Conservation (phyloP, 2,329 filamentous ascomycete species). For the Cladobotryum mycophilum region DNA sequence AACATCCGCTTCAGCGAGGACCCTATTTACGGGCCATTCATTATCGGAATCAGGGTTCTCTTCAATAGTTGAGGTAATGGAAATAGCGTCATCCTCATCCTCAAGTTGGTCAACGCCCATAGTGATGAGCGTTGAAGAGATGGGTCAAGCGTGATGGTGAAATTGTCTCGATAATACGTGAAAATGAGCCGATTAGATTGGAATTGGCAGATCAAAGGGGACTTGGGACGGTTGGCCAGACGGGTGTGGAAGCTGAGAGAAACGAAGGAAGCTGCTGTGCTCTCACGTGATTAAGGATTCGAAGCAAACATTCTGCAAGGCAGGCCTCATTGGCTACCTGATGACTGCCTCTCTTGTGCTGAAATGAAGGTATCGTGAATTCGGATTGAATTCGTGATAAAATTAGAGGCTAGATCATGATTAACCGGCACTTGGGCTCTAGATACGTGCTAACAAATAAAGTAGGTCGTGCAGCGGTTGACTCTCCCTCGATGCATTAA, state of each 20-base stretch:
- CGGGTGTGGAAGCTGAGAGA: background rate
- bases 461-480: no score
- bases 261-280: no score
- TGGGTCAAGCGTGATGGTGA: background rate
- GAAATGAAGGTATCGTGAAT: no score
- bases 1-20: constrained; percentile 41
- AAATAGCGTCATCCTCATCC: constrained; percentile 21
- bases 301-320: no score
- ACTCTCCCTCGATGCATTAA: no score
- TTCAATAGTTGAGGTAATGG: constrained; percentile 28
- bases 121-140: background rate
- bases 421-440: no score
- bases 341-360: no score
- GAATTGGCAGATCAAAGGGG: background rate
- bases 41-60: constrained; percentile 31
- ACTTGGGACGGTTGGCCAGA: background rate
- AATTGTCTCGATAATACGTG: background rate
- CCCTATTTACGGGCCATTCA: constrained; percentile 45
- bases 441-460: no score
- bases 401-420: no score
- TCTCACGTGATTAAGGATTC: no score
- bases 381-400: no score
- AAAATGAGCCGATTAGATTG: background rate
- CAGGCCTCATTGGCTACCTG: no score
- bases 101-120: constrained; percentile 3